Evolutionary conservation across 768 basidiomycete genomes (phyloP), one percentile per base, ranked within the genome.

Genomic region (Lentinula lateritia): DNA sequence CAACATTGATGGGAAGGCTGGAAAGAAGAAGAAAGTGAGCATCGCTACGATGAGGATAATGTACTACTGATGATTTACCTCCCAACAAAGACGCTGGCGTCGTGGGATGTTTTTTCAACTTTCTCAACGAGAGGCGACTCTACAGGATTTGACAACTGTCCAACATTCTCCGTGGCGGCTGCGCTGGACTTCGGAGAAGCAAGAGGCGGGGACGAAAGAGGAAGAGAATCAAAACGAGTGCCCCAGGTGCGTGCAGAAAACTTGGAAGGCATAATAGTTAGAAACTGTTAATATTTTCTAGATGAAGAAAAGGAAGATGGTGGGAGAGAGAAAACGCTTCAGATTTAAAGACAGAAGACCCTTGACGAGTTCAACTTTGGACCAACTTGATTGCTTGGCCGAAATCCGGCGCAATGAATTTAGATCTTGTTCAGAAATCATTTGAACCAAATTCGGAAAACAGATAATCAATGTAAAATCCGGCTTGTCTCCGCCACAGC

Each of bases 21-120:
- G 15, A 28, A 50, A 52, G 45, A 60, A 50, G 50, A 58, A 43
- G 41, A 32, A 32, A 46, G 59, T 20, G 50, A 23, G 32, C 23
- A 23, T 23, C 23, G 23, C 23, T 23, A 62, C n/a, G 50, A 38
- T 59, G 61, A 43, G 28, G 58, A 32, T 7, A 52, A 5, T 15
- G 34, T 9, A 34, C 20, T 18, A 8, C 32, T 16, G 32, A 57
- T 46, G 60, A 66, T 70, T 5, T 67, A 90, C 91, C 90, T 92
- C 71, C 92, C 92, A 62, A 93, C 87, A 71, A 93, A 93, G 66
- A 93, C 81, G 67, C 89, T 92, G 43, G 90, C 85, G 65, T 92
- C 87, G 70, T 91, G 88, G 60, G 83, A 80, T 69, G 82, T 76
- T 67, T 78, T 83, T 50, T 85, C 76, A 6, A 75, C 76, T 64